Evolutionary conservation across 1,139 yeast species (phyloP).

Genomic region (Hyphopichia fennica): DNA sequence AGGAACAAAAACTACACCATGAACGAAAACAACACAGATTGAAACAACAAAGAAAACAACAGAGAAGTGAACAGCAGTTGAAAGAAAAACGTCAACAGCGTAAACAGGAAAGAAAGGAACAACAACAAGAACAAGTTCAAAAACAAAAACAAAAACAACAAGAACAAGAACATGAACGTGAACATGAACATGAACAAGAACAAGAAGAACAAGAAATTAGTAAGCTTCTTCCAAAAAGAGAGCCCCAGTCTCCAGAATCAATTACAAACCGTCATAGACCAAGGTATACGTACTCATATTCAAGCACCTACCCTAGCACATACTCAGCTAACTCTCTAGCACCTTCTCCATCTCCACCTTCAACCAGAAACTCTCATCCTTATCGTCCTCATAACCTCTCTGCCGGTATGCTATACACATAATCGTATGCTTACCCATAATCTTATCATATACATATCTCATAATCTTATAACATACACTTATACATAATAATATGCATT

Average conservation of each 20-base stretch:
- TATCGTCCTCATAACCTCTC: background rate
- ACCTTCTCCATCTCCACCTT: background rate
- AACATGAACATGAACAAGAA: background rate
- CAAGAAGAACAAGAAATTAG: background rate
- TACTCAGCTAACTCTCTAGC: background rate
- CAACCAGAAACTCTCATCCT: background rate
- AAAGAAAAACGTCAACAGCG: background rate
- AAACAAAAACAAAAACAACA: background rate
- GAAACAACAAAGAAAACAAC: conserved; percentile 1
- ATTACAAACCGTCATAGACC: background rate
- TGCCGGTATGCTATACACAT: background rate
- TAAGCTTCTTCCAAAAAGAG: background rate
- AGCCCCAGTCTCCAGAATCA: background rate
- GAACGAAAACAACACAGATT: background rate
- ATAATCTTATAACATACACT: no score
- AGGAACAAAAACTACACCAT: background rate
- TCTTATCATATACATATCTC: no score
- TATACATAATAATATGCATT: no score
- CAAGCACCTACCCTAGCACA: background rate
- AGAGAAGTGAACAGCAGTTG: background rate
- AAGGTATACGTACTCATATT: background rate
- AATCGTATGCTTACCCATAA: background rate
- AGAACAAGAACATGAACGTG: background rate
- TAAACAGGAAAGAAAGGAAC: background rate
- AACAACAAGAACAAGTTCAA: conserved; percentile 1